phyloP scores from a whole-genome alignment of 2,329 filamentous ascomycete species.

The Lachnellula occidentalis region DNA sequence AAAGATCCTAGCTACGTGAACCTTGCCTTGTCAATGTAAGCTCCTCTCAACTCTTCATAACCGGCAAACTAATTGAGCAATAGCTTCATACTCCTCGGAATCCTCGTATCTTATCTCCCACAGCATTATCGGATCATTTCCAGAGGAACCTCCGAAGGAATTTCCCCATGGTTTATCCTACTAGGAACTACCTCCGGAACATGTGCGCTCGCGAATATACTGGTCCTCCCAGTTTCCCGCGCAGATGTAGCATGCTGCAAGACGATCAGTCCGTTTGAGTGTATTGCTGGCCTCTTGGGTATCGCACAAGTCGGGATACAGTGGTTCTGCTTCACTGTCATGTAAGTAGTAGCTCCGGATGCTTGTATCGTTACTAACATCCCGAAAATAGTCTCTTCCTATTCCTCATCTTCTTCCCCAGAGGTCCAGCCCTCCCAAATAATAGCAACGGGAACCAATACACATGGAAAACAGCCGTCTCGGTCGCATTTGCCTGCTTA shows the following conservation, averaged over 20 bases:
- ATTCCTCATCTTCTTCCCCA: constrained; percentile 92
- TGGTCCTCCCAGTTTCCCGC: constrained; percentile 77
- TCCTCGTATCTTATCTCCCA: constrained; percentile 87
- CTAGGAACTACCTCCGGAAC: constrained; percentile 89
- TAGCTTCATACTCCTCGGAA: constrained; percentile 72
- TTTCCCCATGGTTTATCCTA: constrained; percentile 91
- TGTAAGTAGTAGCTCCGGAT: constrained; percentile 53
- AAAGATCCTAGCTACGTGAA: constrained; percentile 46
- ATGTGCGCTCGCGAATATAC: constrained; percentile 85
- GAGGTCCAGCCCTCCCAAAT: constrained; percentile 41
- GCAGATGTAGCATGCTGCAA: constrained; percentile 82
- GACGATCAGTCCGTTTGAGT: constrained; percentile 74
- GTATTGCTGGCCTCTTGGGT: constrained; percentile 77
- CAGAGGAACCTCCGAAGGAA: constrained; percentile 81
- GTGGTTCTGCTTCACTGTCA: constrained; percentile 85
- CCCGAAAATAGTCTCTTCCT: constrained; percentile 63
- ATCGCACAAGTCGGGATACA: constrained; percentile 88
- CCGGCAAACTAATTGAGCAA: not conserved
- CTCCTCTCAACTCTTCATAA: not conserved
- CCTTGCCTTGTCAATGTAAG: constrained; percentile 49
- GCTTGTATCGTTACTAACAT: not conserved
- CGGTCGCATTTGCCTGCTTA: constrained; percentile 67
- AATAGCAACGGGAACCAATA: constrained; percentile 43
- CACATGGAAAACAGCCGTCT: constrained; percentile 72
- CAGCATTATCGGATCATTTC: constrained; percentile 90